Evolutionary conservation across 2,329 filamentous ascomycete species (phyloP), one percentile per base, ranked within the genome.

Genomic region (Seiridium cupressi): DNA sequence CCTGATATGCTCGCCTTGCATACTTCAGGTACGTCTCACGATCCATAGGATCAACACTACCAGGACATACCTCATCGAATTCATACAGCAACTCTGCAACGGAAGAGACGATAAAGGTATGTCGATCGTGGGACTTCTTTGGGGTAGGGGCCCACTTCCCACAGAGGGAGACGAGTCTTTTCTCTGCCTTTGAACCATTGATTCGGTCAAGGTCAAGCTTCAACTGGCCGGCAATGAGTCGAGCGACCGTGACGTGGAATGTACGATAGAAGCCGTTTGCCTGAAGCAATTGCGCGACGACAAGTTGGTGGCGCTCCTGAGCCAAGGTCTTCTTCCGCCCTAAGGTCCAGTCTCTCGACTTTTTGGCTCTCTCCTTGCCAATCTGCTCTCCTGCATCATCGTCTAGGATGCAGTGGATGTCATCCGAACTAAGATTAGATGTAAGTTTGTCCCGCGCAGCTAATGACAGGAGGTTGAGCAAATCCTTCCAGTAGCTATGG

Each of bases 401-500:
- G 57, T 80, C 81, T 18, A 83, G 69, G 4, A 83, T 65, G 0
- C 46, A 48, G 46, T 48, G 46, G 46, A 48, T 48, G 46, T 73
- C 67, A 1, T 64, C 64, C 2, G 78, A 78, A 35, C 81, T 64
- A 2, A 73, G 72, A 10, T 77, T 66, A 5, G 74, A 73, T 11
- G 74, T 70, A 10, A 87, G 74, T 66, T 80, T 73, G 31, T 75
- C 72, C 55, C 83, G 79, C 32, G 76, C 80, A 0, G 79, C 78
- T 2, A 88, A 74, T 1, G 77, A 80, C 0, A 87, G 74, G 3
- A 87, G 74, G 64, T 87, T 87, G 2, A 86, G 72, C 3, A 87
- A 72, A 65, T 87, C 84, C 63, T 87, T 87, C 83, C 84, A 88
- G 70, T 87, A 87, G 0, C 85, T 84, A 56, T 87, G 85, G 4